A percentile compares a stretch with the other conserved stretches of the same genome.
Conservation (phyloP, 1,284 basidiomycete species). For the Cutaneotrichosporon sp. region DNA sequence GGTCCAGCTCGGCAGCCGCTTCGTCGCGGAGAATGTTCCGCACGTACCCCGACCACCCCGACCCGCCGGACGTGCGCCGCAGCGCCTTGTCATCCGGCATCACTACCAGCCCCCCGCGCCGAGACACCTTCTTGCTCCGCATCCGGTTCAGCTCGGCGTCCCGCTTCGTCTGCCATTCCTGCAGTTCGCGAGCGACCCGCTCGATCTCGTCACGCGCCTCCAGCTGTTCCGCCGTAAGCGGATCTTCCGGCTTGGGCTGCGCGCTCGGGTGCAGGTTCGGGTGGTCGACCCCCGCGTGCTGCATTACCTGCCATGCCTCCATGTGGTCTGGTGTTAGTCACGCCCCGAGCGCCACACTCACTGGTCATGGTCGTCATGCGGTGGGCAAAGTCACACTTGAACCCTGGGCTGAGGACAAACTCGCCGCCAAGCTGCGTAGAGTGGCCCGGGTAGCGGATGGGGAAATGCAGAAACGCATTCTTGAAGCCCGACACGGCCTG, state of each 20-base stretch:
- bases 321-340: conserved; percentile 33
- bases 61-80: background rate
- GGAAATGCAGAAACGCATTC: conserved; percentile 40
- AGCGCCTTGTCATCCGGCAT: background rate
- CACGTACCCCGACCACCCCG: conserved; percentile 5
- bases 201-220: conserved; percentile 6
- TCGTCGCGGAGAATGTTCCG: background rate
- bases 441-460: conserved; percentile 37
- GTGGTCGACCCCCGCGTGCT: background rate
- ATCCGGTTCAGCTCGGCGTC: conserved; percentile 8
- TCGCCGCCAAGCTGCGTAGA: conserved; percentile 46
- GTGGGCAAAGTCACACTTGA: conserved; percentile 45
- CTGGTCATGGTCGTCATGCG: conserved; percentile 45
- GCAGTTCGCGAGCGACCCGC: background rate
- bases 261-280: background rate
- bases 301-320: conserved; percentile 39
- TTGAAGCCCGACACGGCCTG: conserved; percentile 24
- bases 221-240: background rate
- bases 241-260: background rate
- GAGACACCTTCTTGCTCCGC: background rate
- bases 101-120: background rate
- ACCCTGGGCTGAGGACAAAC: conserved; percentile 38
- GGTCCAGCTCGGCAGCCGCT: background rate
- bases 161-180: conserved; percentile 3
- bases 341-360: conserved; percentile 13